Conservation (phyloP, 2,329 filamentous ascomycete genomes). For the Fusarium sp. region DNA sequence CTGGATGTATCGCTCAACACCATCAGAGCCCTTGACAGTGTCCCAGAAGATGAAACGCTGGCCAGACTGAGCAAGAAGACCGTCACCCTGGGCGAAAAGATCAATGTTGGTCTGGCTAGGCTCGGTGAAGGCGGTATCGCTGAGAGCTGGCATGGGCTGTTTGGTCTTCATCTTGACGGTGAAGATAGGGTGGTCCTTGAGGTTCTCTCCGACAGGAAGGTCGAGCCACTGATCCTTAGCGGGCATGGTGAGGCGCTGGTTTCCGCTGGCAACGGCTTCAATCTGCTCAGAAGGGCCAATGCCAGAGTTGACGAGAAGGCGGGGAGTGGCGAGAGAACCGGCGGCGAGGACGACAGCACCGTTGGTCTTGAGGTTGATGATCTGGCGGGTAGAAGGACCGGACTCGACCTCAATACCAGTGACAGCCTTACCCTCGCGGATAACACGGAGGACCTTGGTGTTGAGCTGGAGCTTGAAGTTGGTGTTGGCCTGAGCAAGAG, state of each 20-base stretch:
- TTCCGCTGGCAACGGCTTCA: slow-evolving; percentile 58
- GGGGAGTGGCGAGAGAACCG: slow-evolving; percentile 75
- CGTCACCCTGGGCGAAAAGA: slow-evolving; percentile 48
- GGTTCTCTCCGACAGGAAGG: slow-evolving; percentile 67
- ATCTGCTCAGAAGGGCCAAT: slow-evolving; percentile 73
- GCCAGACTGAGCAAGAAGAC: slow-evolving; percentile 56
- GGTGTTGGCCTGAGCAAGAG: slow-evolving; percentile 63
- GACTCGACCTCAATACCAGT: slow-evolving; percentile 76
- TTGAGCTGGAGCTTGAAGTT: slow-evolving; percentile 76
- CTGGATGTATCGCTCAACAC: slow-evolving; percentile 51
- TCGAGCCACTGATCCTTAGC: slow-evolving; percentile 62
- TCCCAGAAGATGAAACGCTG: slow-evolving; percentile 60
- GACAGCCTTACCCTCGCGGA: slow-evolving; percentile 68
- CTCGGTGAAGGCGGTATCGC: slow-evolving; percentile 31
- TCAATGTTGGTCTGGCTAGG: slow-evolving; percentile 44
- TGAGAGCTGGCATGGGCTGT: slow-evolving; percentile 48
- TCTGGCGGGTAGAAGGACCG: slow-evolving; percentile 56
- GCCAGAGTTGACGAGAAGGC: slow-evolving; percentile 68
- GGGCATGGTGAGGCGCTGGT: slow-evolving; percentile 63
- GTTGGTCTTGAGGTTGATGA: slow-evolving; percentile 39
- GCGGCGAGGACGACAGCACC: slow-evolving; percentile 69
- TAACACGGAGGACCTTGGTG: slow-evolving; percentile 72
- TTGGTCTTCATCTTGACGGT: slow-evolving; percentile 53
- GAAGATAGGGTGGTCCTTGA: slow-evolving; percentile 65
- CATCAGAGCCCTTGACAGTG: slow-evolving; percentile 52